Evolutionary conservation across 352 stramenopile genomes (phyloP).

Genomic region (Halophytophthora polymorphica): DNA sequence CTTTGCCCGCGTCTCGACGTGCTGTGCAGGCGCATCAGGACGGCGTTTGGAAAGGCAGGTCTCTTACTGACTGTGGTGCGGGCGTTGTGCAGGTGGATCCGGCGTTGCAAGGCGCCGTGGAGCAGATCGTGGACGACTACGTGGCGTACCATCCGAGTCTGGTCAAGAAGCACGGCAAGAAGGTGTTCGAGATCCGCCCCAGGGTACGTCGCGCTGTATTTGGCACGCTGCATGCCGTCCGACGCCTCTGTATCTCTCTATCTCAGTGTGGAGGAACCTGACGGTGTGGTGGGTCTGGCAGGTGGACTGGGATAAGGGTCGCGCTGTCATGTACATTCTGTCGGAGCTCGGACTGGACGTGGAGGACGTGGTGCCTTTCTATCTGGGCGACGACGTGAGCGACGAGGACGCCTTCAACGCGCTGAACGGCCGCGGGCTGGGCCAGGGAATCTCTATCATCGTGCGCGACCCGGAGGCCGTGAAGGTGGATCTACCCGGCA

Average conservation of each 20-base stretch:
- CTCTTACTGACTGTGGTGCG: conserved; percentile 13
- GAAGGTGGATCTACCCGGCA: conserved; percentile 44
- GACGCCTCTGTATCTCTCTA: neutral
- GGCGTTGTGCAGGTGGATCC: conserved; percentile 29
- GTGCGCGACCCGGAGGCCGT: conserved; percentile 49
- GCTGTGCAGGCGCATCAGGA: too few species aligned
- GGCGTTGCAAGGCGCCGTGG: conserved; percentile 58
- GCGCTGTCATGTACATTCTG: conserved; percentile 71
- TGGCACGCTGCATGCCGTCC: neutral
- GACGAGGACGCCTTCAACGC: conserved; percentile 70
- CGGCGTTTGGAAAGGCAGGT: conserved; percentile 7
- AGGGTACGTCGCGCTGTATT: conserved; percentile 12
- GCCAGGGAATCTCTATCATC: conserved; percentile 60
- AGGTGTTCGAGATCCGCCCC: conserved; percentile 77
- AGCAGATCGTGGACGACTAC: conserved; percentile 87
- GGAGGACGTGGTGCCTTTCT: conserved; percentile 75
- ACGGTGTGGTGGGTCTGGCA: conserved; percentile 9
- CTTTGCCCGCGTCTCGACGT: too few species aligned
- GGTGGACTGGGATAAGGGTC: conserved; percentile 83
- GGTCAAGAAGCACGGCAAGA: conserved; percentile 69
- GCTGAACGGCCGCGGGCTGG: conserved; percentile 40
- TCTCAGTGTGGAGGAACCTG: neutral
- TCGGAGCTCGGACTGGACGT: conserved; percentile 58
- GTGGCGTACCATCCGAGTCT: conserved; percentile 36
- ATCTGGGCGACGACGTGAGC: conserved; percentile 78